Base-by-base conservation (phyloP, 306 rosid genomes). In the Trifolium subterraneum region DNA sequence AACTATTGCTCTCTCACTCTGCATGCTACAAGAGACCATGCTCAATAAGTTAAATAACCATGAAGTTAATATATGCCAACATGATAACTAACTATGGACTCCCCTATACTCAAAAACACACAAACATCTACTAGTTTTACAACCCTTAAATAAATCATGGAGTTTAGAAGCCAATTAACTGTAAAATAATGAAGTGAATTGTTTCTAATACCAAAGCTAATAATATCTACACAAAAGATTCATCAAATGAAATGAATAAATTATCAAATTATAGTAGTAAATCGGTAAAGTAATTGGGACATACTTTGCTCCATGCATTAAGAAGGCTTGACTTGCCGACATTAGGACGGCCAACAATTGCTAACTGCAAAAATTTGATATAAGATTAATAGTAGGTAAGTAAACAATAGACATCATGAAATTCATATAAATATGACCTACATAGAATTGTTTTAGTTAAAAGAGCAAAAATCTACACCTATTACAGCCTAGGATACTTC, bases 1-100 rank as follows among this genome's bases (percentile, higher is more conserved):
- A 83, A 94, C 98, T 83, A 94, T 94, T 38, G 98, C 98, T 80
- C 97, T 94, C 81, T 94, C 97, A 86, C 96, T 91, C 98, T 94
- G 98, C 89, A 86, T 84, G 87, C 98, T 91, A 94, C 87, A 80
- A 79, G 84, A 80, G 29, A 69, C 29, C 76, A 58, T 67, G 86
- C 75, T 87, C 84, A 89, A 81, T 79, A 89, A 78, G 88, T 76
- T 80, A 60, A 48, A 51, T 44, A 77, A 59, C 59, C 77, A 68
- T 11, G 20, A 59, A 23, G 19, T 62, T 33, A 64, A 63, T 7
- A 36, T 19, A 73, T n/a, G 73, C 39, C 2, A 13, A 39, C 47
- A 70, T 63, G 78, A 75, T 70, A 2, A 38, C 48, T 55, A 50
- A 55, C 35, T 20, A 38, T 3, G 25, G 39, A 22, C 18, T 14